These are phyloP conservation scores for Gossypium turneri DNA, from an alignment of 345 rosid species.

Conservation along the genomic window DNA sequence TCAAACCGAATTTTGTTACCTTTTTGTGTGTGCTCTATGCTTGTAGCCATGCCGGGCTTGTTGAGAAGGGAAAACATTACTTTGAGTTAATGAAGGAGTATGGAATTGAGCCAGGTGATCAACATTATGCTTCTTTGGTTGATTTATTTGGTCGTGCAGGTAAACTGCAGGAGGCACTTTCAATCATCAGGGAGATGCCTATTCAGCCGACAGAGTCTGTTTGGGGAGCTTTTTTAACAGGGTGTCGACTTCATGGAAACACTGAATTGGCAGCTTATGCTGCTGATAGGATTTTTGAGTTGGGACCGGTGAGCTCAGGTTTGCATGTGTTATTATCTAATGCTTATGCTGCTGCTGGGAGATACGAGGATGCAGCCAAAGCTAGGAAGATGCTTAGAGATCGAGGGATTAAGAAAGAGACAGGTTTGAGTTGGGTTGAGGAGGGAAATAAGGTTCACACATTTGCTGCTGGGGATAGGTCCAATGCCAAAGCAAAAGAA, in stretches of 20 bases:
- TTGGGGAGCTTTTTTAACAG: constrained; percentile 86
- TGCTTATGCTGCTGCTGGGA: constrained; percentile 86
- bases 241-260: constrained; percentile 66
- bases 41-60: constrained; percentile 84
- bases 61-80: constrained; percentile 53
- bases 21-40: constrained; percentile 74
- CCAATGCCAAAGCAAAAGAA: constrained; percentile 46
- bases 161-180: constrained; percentile 65
- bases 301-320: constrained; percentile 68
- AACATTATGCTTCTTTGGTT: constrained; percentile 83
- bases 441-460: constrained; percentile 79
- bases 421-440: constrained; percentile 93
- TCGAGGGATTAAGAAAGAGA: constrained; percentile 77
- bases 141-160: constrained; percentile 84
- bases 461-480: constrained; percentile 75
- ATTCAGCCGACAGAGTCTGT: constrained; percentile 68
- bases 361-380: constrained; percentile 80
- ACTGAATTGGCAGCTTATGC: constrained; percentile 76
- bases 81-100: constrained; percentile 67
- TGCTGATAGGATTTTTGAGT: constrained; percentile 65
- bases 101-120: constrained; percentile 62
- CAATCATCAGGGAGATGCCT: constrained; percentile 55
- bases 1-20: constrained; percentile 77
- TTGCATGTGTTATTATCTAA: constrained; percentile 65
- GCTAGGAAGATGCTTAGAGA: constrained; percentile 79